These are phyloP conservation scores for Phaeosphaeriaceae sp. DNA, from an alignment of 2,329 filamentous ascomycete genomes.

Conservation along the genomic window DNA sequence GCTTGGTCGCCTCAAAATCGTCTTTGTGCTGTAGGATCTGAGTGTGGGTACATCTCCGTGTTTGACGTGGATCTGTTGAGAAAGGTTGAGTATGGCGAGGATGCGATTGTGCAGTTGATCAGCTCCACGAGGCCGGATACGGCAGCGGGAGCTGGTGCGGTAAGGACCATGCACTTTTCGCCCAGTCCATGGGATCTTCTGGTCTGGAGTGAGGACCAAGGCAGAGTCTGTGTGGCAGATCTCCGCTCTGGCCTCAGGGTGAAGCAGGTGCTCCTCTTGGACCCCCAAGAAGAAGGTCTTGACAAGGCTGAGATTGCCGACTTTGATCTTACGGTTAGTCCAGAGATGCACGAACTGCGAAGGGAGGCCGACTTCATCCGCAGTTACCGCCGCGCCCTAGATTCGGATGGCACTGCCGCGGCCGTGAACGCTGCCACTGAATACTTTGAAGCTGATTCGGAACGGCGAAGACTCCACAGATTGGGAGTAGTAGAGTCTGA, in stretches of 20 bases:
- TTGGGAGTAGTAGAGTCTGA: conserved; percentile 50
- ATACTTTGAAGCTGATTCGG: conserved; percentile 51
- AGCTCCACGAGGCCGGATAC: conserved; percentile 75
- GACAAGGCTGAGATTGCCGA: conserved; percentile 66
- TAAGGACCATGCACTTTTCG: conserved; percentile 91
- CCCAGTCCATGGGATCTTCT: conserved; percentile 89
- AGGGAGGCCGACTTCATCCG: conserved; percentile 55
- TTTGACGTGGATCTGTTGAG: conserved; percentile 65
- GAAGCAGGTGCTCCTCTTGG: conserved; percentile 73
- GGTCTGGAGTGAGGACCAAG: conserved; percentile 91
- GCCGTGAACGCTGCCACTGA: conserved; percentile 51
- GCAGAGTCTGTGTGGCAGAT: conserved; percentile 76
- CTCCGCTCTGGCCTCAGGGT: conserved; percentile 70
- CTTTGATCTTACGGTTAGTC: conserved; percentile 42
- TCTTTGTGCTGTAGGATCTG: conserved; percentile 78
- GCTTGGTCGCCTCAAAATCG: conserved; percentile 76
- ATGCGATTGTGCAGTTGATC: conserved; percentile 77
- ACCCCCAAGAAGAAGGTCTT: conserved; percentile 63
- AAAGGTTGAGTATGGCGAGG: conserved; percentile 53
- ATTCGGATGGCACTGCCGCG: conserved; percentile 46
- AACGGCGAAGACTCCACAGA: conserved; percentile 39
- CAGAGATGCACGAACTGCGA: conserved; percentile 56
- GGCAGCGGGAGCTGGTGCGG: conserved; percentile 71
- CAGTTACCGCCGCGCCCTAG: conserved; percentile 50
- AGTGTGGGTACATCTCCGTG: conserved; percentile 80